Percentiles rank a stretch among this genome's conserved stretches.
These are phyloP conservation scores for Rhizopus delemar DNA, from an alignment of 371 early-diverging fungal genomes.

Conservation along the genomic window DNA sequence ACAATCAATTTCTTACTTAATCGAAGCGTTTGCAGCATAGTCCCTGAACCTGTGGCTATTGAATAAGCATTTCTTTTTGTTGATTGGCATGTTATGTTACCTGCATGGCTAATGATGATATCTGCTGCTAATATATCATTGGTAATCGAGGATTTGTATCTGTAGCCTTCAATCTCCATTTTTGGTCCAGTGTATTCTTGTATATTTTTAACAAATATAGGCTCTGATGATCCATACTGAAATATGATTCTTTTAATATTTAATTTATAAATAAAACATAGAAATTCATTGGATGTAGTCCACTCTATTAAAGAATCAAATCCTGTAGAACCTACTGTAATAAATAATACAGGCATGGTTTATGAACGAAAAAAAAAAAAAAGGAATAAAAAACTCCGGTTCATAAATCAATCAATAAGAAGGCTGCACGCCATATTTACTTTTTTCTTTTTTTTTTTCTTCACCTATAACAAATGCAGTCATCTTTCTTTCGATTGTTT, in stretches of 20 bases:
- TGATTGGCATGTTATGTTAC: slow-evolving; percentile 32
- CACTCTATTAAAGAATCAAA: slow-evolving; percentile 75
- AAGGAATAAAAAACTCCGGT: slow-evolving; percentile 10
- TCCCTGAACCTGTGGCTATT: slow-evolving; percentile 63
- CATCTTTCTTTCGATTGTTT: slow-evolving; percentile 22
- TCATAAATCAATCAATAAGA: slow-evolving; percentile 19
- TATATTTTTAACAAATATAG: slow-evolving; percentile 24
- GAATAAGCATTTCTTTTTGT: not conserved
- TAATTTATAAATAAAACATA: slow-evolving; percentile 35
- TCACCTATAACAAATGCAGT: slow-evolving; percentile 19
- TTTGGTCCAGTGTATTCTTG: slow-evolving; percentile 9
- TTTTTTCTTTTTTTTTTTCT: slow-evolving; percentile 12
- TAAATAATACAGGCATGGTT: slow-evolving; percentile 47
- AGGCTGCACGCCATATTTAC: slow-evolving; percentile 22
- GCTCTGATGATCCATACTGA: slow-evolving; percentile 74
- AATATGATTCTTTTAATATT: slow-evolving; percentile 52
- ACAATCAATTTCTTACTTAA: slow-evolving; percentile 66
- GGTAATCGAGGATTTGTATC: slow-evolving; percentile 59
- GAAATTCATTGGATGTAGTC: slow-evolving; percentile 49
- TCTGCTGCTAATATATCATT: slow-evolving; percentile 61
- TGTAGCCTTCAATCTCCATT: slow-evolving; percentile 53
- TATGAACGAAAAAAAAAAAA: slow-evolving; percentile 2
- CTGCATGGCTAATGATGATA: slow-evolving; percentile 76
- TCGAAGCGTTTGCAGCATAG: slow-evolving; percentile 77
- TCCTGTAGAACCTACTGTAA: slow-evolving; percentile 90